Percentiles rank a stretch among this genome's conserved stretches.
phyloP scores from a whole-genome alignment of 805 yeast species.

The Wickerhamiella allomyrinae region DNA sequence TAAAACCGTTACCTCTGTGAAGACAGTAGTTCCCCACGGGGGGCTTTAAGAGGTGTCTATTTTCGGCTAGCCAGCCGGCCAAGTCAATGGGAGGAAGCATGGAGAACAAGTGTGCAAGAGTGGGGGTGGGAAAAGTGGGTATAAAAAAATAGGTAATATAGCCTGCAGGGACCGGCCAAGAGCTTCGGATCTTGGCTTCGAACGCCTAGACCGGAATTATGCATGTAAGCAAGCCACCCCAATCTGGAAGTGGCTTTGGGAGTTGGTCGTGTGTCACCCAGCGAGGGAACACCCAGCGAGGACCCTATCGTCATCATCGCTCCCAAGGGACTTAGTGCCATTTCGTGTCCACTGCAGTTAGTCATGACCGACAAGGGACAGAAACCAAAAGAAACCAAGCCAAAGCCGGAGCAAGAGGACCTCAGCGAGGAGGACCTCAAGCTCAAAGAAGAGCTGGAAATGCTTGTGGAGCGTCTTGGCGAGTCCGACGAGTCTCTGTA shows the following conservation, averaged over 20 bases:
- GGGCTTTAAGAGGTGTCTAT: constrained; percentile 63
- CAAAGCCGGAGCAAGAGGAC: constrained; percentile 46
- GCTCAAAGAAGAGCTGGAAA: constrained; percentile 72
- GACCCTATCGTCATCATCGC: too few relatives aligned
- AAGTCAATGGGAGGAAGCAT: constrained; percentile 48
- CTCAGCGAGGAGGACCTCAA: constrained; percentile 86
- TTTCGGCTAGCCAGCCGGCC: constrained; percentile 66
- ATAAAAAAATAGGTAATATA: too few relatives aligned
- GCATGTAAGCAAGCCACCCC: too few relatives aligned
- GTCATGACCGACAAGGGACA: constrained; percentile 2
- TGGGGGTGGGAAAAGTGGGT: neutral
- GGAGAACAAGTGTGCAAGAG: neutral
- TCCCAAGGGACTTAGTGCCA: too few relatives aligned
- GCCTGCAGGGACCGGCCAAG: too few relatives aligned
- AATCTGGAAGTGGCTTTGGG: too few relatives aligned
- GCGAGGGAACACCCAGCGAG: too few relatives aligned
- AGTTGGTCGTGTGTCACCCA: too few relatives aligned
- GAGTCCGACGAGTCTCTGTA: constrained; percentile 34
- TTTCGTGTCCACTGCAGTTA: too few relatives aligned
- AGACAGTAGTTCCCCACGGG: constrained; percentile 87
- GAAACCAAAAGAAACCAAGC: neutral
- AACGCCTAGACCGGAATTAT: too few relatives aligned
- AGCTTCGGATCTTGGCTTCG: too few relatives aligned
- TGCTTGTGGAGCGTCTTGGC: constrained; percentile 64
- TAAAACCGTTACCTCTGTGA: constrained; percentile 71